Base-by-base conservation (phyloP, 2,329 filamentous ascomycete species). In the Macroventuria anomochaeta region DNA sequence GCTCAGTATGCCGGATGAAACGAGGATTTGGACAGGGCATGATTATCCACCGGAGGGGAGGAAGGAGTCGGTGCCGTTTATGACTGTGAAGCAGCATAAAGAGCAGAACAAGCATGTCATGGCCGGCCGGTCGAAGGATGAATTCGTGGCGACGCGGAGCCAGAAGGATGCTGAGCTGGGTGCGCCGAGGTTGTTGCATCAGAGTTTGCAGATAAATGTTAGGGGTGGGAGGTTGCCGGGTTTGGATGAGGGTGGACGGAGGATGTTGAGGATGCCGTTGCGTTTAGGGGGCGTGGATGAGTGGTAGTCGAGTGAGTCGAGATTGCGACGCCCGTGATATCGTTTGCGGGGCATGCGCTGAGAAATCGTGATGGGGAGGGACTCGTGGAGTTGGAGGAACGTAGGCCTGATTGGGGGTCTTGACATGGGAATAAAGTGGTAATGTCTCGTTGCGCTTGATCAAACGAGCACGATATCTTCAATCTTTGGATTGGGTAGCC, bases 121-220 rank as follows among this genome's bases (percentile, higher is more conserved):
- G 17, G 17, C 57, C 12, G 61, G 59, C 8, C 55, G 65, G 3
- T 41, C 40, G 7, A 61, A 71, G 53, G 63, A 70, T 1, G 65
- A 73, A 0, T 78, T 78, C 53, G 65, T 76, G 1, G 28, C 44
- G 10, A 55, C 62, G 62, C 64, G 75, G 3, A 55, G 32, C n/a
- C 57, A 72, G 32, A 58, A 71, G 6, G 76, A 78, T 58, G 39
- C 38, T 6, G 52, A 17, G 0, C 44, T 78, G 28, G 55, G 49
- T 5, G 70, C 65, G 26, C 76, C 75, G 2, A 70, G 57, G 31
- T 47, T 78, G 49, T 44, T 78, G 28, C 67, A 76, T 49, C 73
- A 69, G 37, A 69, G 73, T 2, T 50, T 78, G 61, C 75, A 77
- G 59, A 55, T 77, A 7, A 77, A 78, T 49, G 65, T 77, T 32